Conservation (phyloP, 2,329 filamentous ascomycete species). For the Botrytis hyacinthi region DNA sequence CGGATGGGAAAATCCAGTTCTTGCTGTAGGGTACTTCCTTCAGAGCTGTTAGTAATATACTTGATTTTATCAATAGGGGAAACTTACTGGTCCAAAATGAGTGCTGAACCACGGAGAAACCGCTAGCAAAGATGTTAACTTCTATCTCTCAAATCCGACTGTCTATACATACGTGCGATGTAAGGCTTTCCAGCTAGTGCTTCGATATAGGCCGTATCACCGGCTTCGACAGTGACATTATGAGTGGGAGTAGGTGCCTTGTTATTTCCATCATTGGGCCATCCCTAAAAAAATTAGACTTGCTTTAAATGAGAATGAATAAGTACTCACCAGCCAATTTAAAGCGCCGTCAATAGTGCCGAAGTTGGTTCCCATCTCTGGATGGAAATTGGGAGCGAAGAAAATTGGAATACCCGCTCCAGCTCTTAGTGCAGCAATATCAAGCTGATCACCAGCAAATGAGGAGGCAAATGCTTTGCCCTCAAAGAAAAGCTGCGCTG, state of each 20-base stretch:
- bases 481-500: constrained; percentile 40
- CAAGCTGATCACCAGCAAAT: constrained; percentile 50
- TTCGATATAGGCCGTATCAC: constrained; percentile 25
- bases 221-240: constrained; percentile 28
- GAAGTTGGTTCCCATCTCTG: constrained; percentile 24
- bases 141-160: background rate
- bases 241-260: constrained; percentile 28
- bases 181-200: constrained; percentile 30
- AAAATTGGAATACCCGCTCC: constrained; percentile 31
- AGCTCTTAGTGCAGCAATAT: constrained; percentile 42
- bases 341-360: constrained; percentile 29
- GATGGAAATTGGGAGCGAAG: constrained; percentile 32
- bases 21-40: constrained; percentile 39
- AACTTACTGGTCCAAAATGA: constrained; percentile 45
- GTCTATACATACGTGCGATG: constrained; percentile 26
- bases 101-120: constrained; percentile 42
- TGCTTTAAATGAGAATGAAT: too few relatives aligned
- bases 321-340: constrained; percentile 28
- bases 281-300: constrained; percentile 22
- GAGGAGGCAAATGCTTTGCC: constrained; percentile 44
- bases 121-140: constrained; percentile 20
- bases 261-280: constrained; percentile 31
- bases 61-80: constrained; percentile 41
- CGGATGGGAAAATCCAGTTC: constrained; percentile 45
- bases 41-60: constrained; percentile 26